These are phyloP conservation scores for Dioszegia crocea DNA, from an alignment of 768 basidiomycete species.

Conservation along the genomic window DNA sequence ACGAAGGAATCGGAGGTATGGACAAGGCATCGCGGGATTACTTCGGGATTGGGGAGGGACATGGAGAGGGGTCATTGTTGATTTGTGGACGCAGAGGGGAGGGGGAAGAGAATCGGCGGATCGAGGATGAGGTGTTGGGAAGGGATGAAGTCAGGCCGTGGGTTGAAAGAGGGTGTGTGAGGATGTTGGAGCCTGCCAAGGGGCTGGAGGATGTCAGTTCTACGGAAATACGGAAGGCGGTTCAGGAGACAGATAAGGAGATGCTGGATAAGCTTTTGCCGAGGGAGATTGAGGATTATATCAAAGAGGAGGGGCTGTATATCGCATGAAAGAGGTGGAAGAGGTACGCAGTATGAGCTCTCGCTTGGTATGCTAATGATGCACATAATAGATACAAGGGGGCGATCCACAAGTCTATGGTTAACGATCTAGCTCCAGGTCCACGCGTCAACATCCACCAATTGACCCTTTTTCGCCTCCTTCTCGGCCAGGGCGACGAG, in stretches of 20 bases:
- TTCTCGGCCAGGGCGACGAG: constrained; percentile 26
- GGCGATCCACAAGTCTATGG: neutral
- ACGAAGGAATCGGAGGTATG: constrained; percentile 57
- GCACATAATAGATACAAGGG: too few relatives aligned
- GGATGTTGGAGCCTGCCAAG: constrained; percentile 58
- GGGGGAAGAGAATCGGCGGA: constrained; percentile 26
- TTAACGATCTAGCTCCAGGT: neutral
- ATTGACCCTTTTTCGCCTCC: constrained; percentile 4
- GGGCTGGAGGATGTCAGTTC: constrained; percentile 63
- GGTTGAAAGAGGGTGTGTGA: constrained; percentile 56
- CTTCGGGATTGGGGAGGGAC: constrained; percentile 53
- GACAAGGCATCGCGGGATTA: constrained; percentile 57
- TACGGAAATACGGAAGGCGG: constrained; percentile 59
- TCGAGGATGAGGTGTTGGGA: constrained; percentile 45
- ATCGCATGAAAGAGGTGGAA: neutral
- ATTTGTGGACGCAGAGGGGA: constrained; percentile 62
- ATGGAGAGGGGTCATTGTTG: constrained; percentile 60
- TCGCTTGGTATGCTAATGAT: too few relatives aligned
- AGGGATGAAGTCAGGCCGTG: constrained; percentile 55
- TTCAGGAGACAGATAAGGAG: constrained; percentile 39
- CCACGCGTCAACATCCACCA: constrained; percentile 1
- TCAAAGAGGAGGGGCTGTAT: constrained; percentile 54
- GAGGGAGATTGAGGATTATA: constrained; percentile 56
- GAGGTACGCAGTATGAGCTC: neutral
- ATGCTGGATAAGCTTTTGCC: constrained; percentile 54